Evolutionary conservation across 2,329 filamentous ascomycete species (phyloP), one percentile per base, ranked within the genome.

Genomic region (Chaetomium olivaceum): DNA sequence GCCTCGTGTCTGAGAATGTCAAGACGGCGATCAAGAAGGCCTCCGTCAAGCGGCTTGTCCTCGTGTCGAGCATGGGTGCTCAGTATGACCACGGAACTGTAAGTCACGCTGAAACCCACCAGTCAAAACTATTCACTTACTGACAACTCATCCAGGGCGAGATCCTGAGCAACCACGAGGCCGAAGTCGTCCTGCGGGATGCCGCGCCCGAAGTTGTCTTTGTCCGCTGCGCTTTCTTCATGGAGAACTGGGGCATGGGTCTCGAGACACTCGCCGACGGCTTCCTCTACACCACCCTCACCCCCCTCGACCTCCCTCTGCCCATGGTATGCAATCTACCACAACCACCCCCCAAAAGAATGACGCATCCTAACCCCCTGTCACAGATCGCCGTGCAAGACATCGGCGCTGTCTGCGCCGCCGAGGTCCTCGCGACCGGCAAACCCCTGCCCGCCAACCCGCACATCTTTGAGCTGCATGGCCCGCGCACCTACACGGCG

Each of bases 191-290:
- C 16, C 57, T 71, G 4, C 21, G 27, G 4, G 67, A 67, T 23
- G 65, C 67, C 1, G 68, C 69, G 1, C 65, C 67, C 8, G 69
- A 73, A 65, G 69, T 78, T 1, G 64, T 75, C 14, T 74, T 78
- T 51, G 71, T 77, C 1, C 72, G 78, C 6, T 75, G 72, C 54
- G 65, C 67, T 0, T 79, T 77, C 68, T 79, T 79, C 36, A 79
- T 78, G 76, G 76, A 80, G 66, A 79, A 79, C 57, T 79, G 77
- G 77, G 72, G 71, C 3, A 65, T 67, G 61, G 62, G 64, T 1
- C 29, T 74, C 1, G 70, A 74, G 21, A 76, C 73, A 0, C 65
- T 79, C 39, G 68, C 71, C 21, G 59, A 71, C 1, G 73, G 75
- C 0, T 77, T 75, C 68, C 74, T 80, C 62, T 74, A 66, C 57